These are phyloP conservation scores for Fraxinus americana DNA, from an alignment of 257 asterid species.

Conservation along the genomic window DNA sequence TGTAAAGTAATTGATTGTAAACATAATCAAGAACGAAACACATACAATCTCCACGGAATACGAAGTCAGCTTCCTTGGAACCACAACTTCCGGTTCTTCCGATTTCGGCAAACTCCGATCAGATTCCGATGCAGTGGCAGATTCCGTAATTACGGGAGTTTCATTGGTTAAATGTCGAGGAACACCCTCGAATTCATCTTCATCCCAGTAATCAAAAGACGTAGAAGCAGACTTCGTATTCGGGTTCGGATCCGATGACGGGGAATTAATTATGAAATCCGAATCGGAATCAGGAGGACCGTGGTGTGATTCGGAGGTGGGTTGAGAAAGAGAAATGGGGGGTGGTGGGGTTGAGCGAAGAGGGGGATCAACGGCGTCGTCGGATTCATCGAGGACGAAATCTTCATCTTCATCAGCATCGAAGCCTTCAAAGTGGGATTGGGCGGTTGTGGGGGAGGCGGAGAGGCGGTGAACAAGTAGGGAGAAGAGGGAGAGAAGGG, in stretches of 20 bases:
- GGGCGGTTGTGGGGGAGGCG: conserved; percentile 45
- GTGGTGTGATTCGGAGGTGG: conserved; percentile 58
- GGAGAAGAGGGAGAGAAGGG: conserved; percentile 58
- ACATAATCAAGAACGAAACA: conserved; percentile 69
- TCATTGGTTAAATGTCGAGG: conserved; percentile 41
- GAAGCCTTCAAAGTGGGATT: conserved; percentile 85
- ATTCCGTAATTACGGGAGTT: conserved; percentile 33
- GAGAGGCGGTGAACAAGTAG: conserved; percentile 74
- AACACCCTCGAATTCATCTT: conserved; percentile 91
- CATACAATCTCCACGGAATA: conserved; percentile 68
- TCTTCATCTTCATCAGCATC: conserved; percentile 84
- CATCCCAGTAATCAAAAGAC: conserved; percentile 78
- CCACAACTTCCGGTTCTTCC: conserved; percentile 27
- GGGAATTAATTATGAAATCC: conserved; percentile 28
- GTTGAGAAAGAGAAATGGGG: conserved; percentile 56
- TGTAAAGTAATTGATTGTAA: conserved; percentile 49
- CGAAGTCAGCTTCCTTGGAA: conserved; percentile 42
- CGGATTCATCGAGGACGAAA: conserved; percentile 29
- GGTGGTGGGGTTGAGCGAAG: conserved; percentile 63
- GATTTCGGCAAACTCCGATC: conserved; percentile 29
- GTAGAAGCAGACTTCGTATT: conserved; percentile 40
- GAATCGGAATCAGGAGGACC: conserved; percentile 52
- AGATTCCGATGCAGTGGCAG: conserved; percentile 28
- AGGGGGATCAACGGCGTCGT: conserved; percentile 35
- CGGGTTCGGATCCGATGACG: conserved; percentile 49